These are phyloP conservation scores for Metschnikowia bowlesiae DNA, from an alignment of 805 yeast genomes.

Conservation along the genomic window DNA sequence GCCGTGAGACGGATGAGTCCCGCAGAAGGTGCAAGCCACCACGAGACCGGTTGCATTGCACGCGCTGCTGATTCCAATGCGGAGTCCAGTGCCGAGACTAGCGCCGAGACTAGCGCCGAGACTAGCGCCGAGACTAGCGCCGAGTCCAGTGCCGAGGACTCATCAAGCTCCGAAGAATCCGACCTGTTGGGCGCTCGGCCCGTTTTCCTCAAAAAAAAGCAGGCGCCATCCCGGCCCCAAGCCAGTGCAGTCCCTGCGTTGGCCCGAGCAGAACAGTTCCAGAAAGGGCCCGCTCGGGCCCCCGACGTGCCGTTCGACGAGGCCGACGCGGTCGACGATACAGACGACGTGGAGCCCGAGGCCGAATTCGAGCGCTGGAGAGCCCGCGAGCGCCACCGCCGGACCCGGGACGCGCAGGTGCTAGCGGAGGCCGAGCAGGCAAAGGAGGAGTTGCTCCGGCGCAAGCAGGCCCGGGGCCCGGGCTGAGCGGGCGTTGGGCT, in stretches of 20 bases:
- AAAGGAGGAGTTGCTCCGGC: conserved; percentile 26
- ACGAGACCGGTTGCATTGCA: no score
- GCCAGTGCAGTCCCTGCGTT: not conserved
- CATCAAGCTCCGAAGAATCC: not conserved
- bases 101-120: not conserved
- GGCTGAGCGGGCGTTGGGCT: not conserved
- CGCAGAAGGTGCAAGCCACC: no score
- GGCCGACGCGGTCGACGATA: conserved; percentile 47
- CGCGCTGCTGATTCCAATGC: not conserved
- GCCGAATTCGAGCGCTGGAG: conserved; percentile 40
- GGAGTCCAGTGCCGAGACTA: not conserved
- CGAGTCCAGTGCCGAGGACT: not conserved
- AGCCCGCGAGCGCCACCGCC: conserved; percentile 34
- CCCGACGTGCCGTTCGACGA: conserved; percentile 24
- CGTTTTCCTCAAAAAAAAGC: conserved; percentile 10
- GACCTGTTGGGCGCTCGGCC: conserved; percentile 6
- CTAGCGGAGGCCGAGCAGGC: conserved; percentile 28
- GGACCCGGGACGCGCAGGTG: conserved; percentile 33
- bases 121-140: not conserved
- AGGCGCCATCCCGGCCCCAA: not conserved
- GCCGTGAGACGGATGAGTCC: no score
- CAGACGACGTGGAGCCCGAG: conserved; percentile 55
- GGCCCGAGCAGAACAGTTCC: conserved; percentile 14
- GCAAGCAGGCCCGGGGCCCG: conserved; percentile 5
- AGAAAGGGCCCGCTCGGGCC: conserved; percentile 6